A percentile compares a stretch with the other conserved stretches of the same genome.
These are phyloP conservation scores for Blepharisma stoltei DNA, from an alignment of 73 alveolate genomes.

Conservation along the genomic window DNA sequence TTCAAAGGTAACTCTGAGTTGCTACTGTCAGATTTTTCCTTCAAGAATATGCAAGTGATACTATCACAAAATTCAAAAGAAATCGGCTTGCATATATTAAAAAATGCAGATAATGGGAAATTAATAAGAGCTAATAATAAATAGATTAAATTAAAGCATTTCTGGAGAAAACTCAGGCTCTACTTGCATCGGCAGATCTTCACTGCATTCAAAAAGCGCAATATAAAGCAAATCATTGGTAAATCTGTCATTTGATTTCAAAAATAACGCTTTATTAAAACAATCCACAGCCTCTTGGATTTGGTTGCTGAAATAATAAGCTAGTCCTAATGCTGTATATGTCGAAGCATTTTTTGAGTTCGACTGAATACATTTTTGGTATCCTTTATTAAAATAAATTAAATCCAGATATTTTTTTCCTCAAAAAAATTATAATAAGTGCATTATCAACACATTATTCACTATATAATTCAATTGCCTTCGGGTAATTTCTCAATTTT, in stretches of 20 bases:
- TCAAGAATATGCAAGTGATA: no score
- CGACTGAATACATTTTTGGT: conserved; percentile 70
- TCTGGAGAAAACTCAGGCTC: not conserved
- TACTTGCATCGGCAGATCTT: conserved; percentile 4
- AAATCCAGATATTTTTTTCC: no score
- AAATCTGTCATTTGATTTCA: conserved; percentile 84
- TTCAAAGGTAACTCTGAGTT: no score
- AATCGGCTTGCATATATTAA: no score
- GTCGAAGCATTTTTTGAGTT: conserved; percentile 84
- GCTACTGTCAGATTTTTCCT: no score
- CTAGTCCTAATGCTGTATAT: conserved; percentile 80
- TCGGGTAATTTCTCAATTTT: conserved; percentile 68
- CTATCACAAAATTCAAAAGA: no score
- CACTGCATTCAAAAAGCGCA: conserved; percentile 73
- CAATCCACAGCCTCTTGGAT: conserved; percentile 78
- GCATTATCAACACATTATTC: conserved; percentile 43
- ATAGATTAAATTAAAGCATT: not conserved
- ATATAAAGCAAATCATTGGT: conserved; percentile 83
- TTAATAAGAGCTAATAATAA: no score
- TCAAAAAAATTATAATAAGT: conserved; percentile 62
- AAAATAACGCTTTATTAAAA: conserved; percentile 90
- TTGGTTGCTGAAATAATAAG: conserved; percentile 73
- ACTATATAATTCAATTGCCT: conserved; percentile 45
- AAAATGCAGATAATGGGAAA: no score
- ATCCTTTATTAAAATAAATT: no score